A percentile compares a stretch with the other conserved stretches of the same genome.
These are phyloP conservation scores for Rhodamnia argentea DNA, from an alignment of 345 rosid genomes.

Conservation along the genomic window DNA sequence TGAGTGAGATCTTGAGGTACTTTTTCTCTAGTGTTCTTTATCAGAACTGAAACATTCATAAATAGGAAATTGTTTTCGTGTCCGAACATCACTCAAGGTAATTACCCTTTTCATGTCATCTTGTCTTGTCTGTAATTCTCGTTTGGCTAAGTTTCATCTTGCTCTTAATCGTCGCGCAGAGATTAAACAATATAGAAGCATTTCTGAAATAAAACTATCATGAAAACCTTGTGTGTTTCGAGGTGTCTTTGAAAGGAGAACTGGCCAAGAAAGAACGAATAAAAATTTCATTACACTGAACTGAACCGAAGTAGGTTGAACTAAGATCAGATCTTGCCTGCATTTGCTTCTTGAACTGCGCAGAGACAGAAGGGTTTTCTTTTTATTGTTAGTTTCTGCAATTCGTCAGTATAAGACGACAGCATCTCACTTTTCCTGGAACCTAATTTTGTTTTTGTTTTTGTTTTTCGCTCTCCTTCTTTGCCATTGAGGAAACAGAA, in stretches of 20 bases:
- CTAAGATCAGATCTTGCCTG: background rate
- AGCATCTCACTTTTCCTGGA: background rate
- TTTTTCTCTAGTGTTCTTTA: slow-evolving; percentile 13
- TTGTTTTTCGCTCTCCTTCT: background rate
- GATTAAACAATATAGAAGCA: background rate
- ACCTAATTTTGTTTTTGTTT: background rate
- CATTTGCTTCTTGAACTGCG: background rate
- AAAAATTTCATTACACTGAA: background rate
- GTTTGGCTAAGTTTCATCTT: background rate
- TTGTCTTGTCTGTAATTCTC: background rate
- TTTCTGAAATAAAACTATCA: background rate
- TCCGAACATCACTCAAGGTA: background rate
- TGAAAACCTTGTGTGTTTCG: background rate
- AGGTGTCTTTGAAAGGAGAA: background rate
- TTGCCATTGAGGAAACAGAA: background rate
- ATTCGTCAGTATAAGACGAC: slow-evolving; percentile 1
- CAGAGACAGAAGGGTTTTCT: background rate
- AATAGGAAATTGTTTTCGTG: background rate
- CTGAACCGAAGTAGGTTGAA: background rate
- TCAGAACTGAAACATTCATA: background rate
- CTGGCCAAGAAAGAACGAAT: background rate
- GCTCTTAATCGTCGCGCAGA: background rate
- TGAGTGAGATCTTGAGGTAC: slow-evolving; percentile 70
- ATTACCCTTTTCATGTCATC: background rate
- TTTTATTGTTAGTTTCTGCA: background rate